Conservation (phyloP, 2,329 filamentous ascomycete genomes). For the Calonectria montana region DNA sequence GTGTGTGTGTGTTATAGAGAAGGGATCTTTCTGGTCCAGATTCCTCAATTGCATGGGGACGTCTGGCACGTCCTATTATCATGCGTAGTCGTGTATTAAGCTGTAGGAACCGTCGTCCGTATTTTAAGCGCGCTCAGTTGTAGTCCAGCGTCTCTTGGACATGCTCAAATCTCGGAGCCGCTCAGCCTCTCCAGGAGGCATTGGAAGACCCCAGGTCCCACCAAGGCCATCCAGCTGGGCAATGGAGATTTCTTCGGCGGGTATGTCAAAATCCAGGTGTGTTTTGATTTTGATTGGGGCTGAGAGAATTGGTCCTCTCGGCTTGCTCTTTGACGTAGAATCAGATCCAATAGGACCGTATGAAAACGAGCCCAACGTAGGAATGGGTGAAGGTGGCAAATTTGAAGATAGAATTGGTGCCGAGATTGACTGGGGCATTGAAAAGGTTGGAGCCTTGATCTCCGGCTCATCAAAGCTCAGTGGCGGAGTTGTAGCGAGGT, state of each 20-base stretch:
- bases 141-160: slow-evolving; percentile 67
- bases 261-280: slow-evolving; percentile 44
- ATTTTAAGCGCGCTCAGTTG: slow-evolving; percentile 57
- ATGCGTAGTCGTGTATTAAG: slow-evolving; percentile 13
- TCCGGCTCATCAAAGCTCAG: slow-evolving; percentile 27
- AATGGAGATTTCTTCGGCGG: slow-evolving; percentile 46
- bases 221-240: slow-evolving; percentile 51
- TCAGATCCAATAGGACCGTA: slow-evolving; percentile 29
- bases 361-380: slow-evolving; percentile 34
- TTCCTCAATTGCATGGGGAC: slow-evolving; percentile 14
- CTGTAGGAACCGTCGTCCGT: neutral
- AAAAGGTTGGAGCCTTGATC: slow-evolving; percentile 27
- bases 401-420: slow-evolving; percentile 34
- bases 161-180: slow-evolving; percentile 57
- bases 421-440: slow-evolving; percentile 31
- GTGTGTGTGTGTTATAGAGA: slow-evolving; percentile 19
- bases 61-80: slow-evolving; percentile 22
- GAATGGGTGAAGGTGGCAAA: slow-evolving; percentile 36
- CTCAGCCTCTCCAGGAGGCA: slow-evolving; percentile 58
- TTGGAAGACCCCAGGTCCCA: slow-evolving; percentile 59
- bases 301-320: slow-evolving; percentile 45
- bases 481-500: neutral
- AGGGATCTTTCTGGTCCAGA: slow-evolving; percentile 17
- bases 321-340: slow-evolving; percentile 32
- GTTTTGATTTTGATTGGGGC: slow-evolving; percentile 52